Percentiles rank a stretch among this genome's conserved stretches.
Evolutionary conservation across 106 monocot genomes (phyloP).

Genomic region (Platanthera guangdongensis): DNA sequence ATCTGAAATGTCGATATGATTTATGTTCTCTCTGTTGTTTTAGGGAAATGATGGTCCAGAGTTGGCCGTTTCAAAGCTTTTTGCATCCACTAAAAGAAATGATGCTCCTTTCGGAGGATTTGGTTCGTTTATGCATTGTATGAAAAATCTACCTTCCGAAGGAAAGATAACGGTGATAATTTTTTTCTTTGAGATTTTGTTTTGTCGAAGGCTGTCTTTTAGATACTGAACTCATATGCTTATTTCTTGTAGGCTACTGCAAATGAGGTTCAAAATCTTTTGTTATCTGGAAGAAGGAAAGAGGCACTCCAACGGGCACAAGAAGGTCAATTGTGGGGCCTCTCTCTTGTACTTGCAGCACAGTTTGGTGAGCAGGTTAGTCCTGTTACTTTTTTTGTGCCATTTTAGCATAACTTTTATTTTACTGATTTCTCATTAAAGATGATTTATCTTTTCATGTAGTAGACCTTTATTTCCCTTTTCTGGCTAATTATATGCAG

Average conservation of each 20-base stretch:
- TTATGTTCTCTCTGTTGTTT: slow-evolving; percentile 1
- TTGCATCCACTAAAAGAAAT: slow-evolving; percentile 61
- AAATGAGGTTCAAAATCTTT: slow-evolving; percentile 73
- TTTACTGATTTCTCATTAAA: neutral
- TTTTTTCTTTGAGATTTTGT: slow-evolving; percentile 6
- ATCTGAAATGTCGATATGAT: slow-evolving; percentile 6
- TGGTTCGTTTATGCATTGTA: slow-evolving; percentile 52
- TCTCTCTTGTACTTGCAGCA: slow-evolving; percentile 89
- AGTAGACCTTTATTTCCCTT: neutral
- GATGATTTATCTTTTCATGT: neutral
- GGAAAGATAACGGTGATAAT: slow-evolving; percentile 59
- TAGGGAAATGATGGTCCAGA: slow-evolving; percentile 90
- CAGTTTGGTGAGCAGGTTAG: slow-evolving; percentile 89
- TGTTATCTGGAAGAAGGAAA: slow-evolving; percentile 92
- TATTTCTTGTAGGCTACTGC: slow-evolving; percentile 53
- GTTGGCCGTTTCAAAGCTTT: slow-evolving; percentile 69
- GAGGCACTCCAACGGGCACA: slow-evolving; percentile 91
- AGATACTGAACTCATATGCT: neutral
- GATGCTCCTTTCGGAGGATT: slow-evolving; percentile 36
- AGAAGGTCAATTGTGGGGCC: slow-evolving; percentile 96
- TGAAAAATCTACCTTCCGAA: slow-evolving; percentile 73
- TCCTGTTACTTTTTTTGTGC: slow-evolving; percentile 3
- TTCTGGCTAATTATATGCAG: slow-evolving; percentile 29
- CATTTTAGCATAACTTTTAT: neutral
- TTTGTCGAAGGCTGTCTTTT: neutral